phyloP scores from a whole-genome alignment of 2,329 filamentous ascomycete genomes.

The Epichloe glyceriae region DNA sequence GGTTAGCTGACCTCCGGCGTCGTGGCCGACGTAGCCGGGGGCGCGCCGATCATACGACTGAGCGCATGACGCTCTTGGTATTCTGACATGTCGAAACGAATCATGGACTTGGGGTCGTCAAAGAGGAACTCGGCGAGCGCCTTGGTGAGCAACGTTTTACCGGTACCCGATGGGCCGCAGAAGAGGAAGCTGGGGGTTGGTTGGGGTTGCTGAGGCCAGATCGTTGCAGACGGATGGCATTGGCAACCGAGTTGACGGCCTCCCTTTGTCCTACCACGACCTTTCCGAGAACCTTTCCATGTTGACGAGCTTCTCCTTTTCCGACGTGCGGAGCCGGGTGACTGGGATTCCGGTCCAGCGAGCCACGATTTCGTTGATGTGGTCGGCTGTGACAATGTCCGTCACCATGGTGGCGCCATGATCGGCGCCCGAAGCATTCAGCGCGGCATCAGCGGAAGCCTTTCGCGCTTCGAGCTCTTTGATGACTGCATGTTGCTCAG shows the following conservation, averaged over 20 bases:
- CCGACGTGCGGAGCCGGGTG: constrained; percentile 81
- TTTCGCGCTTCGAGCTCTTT: constrained; percentile 71
- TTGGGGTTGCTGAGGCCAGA: constrained; percentile 94
- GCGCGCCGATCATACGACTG: constrained; percentile 94
- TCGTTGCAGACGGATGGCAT: constrained; percentile 88
- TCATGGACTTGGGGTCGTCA: constrained; percentile 94
- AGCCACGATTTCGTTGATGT: constrained; percentile 97
- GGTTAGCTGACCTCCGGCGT: constrained; percentile 88
- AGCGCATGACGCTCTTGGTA: constrained; percentile 96
- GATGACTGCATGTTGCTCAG: constrained; percentile 75
- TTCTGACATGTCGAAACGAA: constrained; percentile 98
- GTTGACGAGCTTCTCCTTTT: constrained; percentile 95
- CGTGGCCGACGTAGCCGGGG: constrained; percentile 96
- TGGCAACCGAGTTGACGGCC: constrained; percentile 83
- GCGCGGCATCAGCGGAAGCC: constrained; percentile 58
- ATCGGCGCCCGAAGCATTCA: constrained; percentile 43
- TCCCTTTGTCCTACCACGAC: constrained; percentile 90
- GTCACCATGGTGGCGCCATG: constrained; percentile 65
- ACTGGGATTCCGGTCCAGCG: constrained; percentile 98
- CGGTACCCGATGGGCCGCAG: constrained; percentile 94
- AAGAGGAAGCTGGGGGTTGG: constrained; percentile 97
- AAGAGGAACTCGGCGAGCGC: constrained; percentile 96
- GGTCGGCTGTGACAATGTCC: constrained; percentile 87
- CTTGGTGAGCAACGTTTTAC: constrained; percentile 95
- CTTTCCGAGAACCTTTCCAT: constrained; percentile 81